These are phyloP conservation scores for Xylaria sp. DNA, from an alignment of 2,329 filamentous ascomycete species.

Conservation along the genomic window DNA sequence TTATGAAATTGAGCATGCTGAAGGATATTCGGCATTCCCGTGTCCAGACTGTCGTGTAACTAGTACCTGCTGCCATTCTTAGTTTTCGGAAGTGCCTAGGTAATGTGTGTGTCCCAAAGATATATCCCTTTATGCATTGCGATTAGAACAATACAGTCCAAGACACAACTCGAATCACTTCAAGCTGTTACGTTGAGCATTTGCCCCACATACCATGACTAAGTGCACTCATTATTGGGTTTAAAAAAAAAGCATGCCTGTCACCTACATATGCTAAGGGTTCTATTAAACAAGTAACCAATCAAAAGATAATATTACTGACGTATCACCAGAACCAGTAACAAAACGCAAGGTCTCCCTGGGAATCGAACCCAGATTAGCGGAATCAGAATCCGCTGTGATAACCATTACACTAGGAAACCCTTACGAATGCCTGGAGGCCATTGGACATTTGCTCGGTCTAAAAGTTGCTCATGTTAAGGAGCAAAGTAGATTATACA, in stretches of 20 bases:
- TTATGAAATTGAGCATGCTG: constrained; percentile 53
- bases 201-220: not conserved
- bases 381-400: constrained; percentile 38
- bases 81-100: too few relatives aligned
- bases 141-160: not conserved
- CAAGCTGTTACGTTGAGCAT: not conserved
- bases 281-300: not conserved
- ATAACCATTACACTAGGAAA: constrained; percentile 40
- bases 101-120: too few relatives aligned
- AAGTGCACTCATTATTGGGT: not conserved
- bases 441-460: not conserved
- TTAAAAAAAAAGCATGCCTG: not conserved
- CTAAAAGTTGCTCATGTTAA: not conserved
- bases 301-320: too few relatives aligned
- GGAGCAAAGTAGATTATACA: not conserved
- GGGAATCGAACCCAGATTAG: constrained; percentile 39
- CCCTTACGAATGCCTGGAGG: not conserved
- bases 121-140: not conserved
- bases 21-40: constrained; percentile 49
- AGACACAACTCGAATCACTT: not conserved
- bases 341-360: constrained; percentile 19
- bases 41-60: constrained; percentile 36
- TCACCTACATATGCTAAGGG: not conserved
- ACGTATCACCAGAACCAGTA: too few relatives aligned
- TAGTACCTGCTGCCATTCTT: not conserved